Evolutionary conservation across 257 asterid species (phyloP).

Genomic region (Coffea canephora): DNA sequence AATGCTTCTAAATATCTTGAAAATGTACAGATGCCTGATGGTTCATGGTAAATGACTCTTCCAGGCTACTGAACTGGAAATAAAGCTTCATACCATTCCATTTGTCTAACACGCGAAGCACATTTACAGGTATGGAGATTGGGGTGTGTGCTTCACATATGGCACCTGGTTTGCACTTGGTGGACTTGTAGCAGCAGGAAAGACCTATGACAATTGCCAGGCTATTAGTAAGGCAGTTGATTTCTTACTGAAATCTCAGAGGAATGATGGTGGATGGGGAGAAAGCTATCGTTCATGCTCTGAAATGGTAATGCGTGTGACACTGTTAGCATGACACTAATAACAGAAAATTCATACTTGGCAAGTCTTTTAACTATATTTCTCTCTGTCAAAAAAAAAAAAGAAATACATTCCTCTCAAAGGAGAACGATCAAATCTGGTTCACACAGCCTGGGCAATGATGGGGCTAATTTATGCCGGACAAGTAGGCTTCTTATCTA

Average conservation of each 20-base stretch:
- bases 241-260: conserved; percentile 58
- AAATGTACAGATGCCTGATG: conserved; percentile 31
- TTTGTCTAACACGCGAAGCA: neutral
- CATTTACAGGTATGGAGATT: conserved; percentile 26
- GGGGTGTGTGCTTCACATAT: conserved; percentile 33
- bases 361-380: neutral
- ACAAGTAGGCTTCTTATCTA: conserved; percentile 42
- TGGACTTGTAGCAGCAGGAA: conserved; percentile 28
- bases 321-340: neutral
- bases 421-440: conserved; percentile 67
- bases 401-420: conserved; percentile 69
- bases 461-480: conserved; percentile 80
- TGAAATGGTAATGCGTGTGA: conserved; percentile 44
- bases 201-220: conserved; percentile 31
- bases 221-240: conserved; percentile 58
- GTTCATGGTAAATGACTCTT: conserved; percentile 28
- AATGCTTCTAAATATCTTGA: conserved; percentile 24
- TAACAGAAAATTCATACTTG: neutral
- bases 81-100: neutral
- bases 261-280: conserved; percentile 88
- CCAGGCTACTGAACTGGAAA: neutral
- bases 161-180: conserved; percentile 39
- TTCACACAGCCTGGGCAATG: conserved; percentile 89
- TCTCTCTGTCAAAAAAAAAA: neutral
- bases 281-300: conserved; percentile 92